Evolutionary conservation across 176 grass and related monocot genomes (phyloP).

Genomic region (Carex parvula): DNA sequence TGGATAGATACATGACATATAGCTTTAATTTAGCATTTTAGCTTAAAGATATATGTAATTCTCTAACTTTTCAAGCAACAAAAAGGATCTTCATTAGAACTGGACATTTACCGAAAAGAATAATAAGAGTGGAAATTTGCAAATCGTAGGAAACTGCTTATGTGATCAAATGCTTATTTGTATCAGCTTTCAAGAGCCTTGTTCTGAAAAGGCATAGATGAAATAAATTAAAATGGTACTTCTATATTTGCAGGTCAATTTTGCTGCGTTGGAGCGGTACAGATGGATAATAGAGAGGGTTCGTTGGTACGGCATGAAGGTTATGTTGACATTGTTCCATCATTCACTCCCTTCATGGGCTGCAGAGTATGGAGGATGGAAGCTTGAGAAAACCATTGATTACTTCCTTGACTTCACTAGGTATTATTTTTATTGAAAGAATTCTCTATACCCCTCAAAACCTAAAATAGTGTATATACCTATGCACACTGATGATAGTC

Average conservation of each 20-base stretch:
- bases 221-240: conserved; percentile 19
- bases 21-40: background rate
- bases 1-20: background rate
- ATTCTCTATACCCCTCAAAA: background rate
- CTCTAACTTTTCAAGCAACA: background rate
- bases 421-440: conserved; percentile 29
- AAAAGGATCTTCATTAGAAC: background rate
- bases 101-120: background rate
- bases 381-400: conserved; percentile 75
- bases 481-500: background rate
- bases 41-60: background rate
- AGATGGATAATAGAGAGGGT: conserved; percentile 87
- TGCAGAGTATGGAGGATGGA: conserved; percentile 92
- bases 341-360: conserved; percentile 97
- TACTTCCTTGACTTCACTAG: conserved; percentile 89
- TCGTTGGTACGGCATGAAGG: conserved; percentile 80
- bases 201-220: conserved; percentile 3
- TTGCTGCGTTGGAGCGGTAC: conserved; percentile 84
- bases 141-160: background rate
- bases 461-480: background rate
- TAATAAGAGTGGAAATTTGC: background rate
- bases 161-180: background rate
- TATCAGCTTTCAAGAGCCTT: background rate
- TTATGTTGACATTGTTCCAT: conserved; percentile 93
- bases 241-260: conserved; percentile 67